A percentile compares a stretch with the other conserved stretches of the same genome.
These are phyloP conservation scores for Aspergillus sp. DNA, from an alignment of 2,329 filamentous ascomycete genomes.

Conservation along the genomic window DNA sequence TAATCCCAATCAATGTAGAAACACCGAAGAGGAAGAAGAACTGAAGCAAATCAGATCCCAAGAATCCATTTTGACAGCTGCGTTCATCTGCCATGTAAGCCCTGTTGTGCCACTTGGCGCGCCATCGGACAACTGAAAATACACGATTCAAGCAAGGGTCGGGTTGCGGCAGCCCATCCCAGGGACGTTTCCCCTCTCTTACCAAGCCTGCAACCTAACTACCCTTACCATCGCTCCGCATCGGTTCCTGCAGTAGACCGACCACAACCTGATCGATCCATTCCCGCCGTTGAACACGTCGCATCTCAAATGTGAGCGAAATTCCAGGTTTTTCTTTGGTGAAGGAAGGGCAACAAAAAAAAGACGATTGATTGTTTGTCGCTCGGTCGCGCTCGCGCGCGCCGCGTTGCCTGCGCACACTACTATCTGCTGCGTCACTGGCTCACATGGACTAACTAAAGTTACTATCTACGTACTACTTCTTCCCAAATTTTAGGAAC, in stretches of 20 bases:
- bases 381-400: background rate
- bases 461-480: background rate
- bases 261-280: conserved; percentile 25
- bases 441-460: too few relatives aligned
- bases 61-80: conserved; percentile 12
- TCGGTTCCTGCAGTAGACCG: conserved; percentile 42
- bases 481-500: background rate
- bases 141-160: conserved; percentile 16
- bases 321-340: background rate
- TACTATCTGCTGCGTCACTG: background rate
- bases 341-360: too few relatives aligned
- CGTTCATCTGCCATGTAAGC: conserved; percentile 8
- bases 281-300: conserved; percentile 23
- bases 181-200: conserved; percentile 13
- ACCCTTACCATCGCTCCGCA: conserved; percentile 25
- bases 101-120: conserved; percentile 1
- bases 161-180: conserved; percentile 3
- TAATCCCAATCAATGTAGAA: background rate
- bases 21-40: background rate
- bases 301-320: conserved; percentile 14
- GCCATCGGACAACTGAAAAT: conserved; percentile 7
- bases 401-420: too few relatives aligned
- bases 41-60: background rate
- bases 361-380: too few relatives aligned
- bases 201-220: conserved; percentile 16